Base-by-base conservation (phyloP, 1,284 basidiomycete genomes). In the Rhodotorula sp. region DNA sequence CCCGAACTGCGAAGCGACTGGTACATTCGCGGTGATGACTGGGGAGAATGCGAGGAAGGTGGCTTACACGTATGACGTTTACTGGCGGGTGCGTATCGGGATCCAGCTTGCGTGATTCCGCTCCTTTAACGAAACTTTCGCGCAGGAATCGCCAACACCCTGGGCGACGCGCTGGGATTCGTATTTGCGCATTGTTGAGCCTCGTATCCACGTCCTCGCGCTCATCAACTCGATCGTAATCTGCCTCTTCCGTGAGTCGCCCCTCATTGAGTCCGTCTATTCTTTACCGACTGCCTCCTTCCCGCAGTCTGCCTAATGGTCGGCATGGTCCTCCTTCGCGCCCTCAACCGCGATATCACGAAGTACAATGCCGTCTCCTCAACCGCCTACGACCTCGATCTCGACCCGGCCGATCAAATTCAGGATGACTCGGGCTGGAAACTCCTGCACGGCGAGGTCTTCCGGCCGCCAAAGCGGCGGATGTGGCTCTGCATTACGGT, bases 371-470 rank as follows among this genome's bases (percentile, higher is more conserved):
- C 92, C 0, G 48, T 67, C 24, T n/a, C 56, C n/a, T 24, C 24
- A 19, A n/a, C 17, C 55, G 39, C 46, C 8, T 61, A 61, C 24
- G 54, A 61, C 36, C 57, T 68, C 53, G 59, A 67, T 53, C 62
- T 74, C 27, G 69, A 76, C 34, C 74, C 70, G 44, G 76, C 70
- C 78, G 32, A 49, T 1, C n/a, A 58, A 54, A 69, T 70, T 46
- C 76, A 92, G 87, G 94, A 98, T 80, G 95, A 99, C 78, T 97
- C 90, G 85, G 95, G 95, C 7, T 99, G 95, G 95, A 98, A 98
- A 78, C 85, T 95, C 27, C 87, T 98, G 17, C 94, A 97, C 77
- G 94, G 92, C 39, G 95, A 99, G 81, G 92, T 99, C 22, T 98
- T 97, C 85, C 87, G 95, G 39, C 84, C 90, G 7, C 95, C 95